Conservation (phyloP, 2,329 filamentous ascomycete species). For the Paecilomyces formosus region DNA sequence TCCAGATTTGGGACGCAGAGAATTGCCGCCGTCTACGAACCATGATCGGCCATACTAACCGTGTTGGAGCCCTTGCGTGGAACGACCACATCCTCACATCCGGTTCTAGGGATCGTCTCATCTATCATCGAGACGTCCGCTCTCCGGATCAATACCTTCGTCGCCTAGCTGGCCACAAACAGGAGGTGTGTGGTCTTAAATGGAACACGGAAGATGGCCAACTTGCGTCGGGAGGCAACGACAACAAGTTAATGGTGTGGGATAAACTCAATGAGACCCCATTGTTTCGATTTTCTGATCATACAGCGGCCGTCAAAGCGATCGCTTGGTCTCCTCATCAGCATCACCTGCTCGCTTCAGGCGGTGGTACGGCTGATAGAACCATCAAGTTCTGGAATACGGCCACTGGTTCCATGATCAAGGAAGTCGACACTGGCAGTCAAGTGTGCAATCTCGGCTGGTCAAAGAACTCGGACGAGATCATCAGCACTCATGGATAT, state of each 20-base stretch:
- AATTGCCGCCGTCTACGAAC: constrained; percentile 76
- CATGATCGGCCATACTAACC: constrained; percentile 92
- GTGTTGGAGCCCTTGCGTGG: constrained; percentile 92
- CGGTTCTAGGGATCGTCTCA: constrained; percentile 84
- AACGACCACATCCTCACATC: constrained; percentile 97
- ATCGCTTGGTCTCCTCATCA: constrained; percentile 98
- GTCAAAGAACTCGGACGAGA: constrained; percentile 96
- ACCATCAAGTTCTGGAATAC: constrained; percentile 99
- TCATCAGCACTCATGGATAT: constrained; percentile 95
- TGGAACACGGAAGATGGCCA: constrained; percentile 98
- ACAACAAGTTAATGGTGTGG: constrained; percentile 99
- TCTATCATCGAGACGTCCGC: constrained; percentile 92
- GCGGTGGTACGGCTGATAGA: constrained; percentile 89
- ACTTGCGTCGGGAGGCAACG: constrained; percentile 90
- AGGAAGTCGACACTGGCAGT: constrained; percentile 90
- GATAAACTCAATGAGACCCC: constrained; percentile 91
- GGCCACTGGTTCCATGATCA: constrained; percentile 67
- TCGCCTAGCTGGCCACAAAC: constrained; percentile 88
- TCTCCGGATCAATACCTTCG: constrained; percentile 84
- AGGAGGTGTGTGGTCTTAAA: constrained; percentile 92
- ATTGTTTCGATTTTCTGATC: constrained; percentile 87
- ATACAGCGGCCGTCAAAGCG: constrained; percentile 93
- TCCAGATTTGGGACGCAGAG: constrained; percentile 97
- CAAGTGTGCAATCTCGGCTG: constrained; percentile 98
- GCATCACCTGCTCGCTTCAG: constrained; percentile 85